Conservation (phyloP, 2,329 filamentous ascomycete species). For the Monascus ruber region DNA sequence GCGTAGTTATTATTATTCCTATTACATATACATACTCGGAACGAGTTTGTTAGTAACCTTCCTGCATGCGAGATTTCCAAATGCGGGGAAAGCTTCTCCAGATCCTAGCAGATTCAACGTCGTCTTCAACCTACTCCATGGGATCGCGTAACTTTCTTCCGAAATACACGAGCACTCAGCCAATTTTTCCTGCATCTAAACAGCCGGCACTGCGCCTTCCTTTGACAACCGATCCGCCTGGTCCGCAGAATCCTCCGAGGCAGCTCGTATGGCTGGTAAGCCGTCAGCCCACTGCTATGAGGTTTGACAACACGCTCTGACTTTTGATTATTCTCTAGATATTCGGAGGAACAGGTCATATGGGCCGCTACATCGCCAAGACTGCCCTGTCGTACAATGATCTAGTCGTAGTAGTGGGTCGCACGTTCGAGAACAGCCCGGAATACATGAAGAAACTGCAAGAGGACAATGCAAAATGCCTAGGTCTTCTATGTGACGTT, state of each 20-base stretch:
- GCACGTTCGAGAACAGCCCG: constrained; percentile 63
- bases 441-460: constrained; percentile 62
- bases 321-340: constrained; percentile 41
- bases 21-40: neutral
- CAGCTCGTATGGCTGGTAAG: constrained; percentile 81
- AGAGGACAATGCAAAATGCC: constrained; percentile 47
- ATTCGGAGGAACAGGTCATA: constrained; percentile 94
- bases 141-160: constrained; percentile 15
- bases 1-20: neutral
- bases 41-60: neutral
- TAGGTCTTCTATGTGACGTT: constrained; percentile 83
- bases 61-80: constrained; percentile 9
- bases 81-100: constrained; percentile 12
- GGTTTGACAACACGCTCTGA: too few relatives aligned
- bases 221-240: constrained; percentile 74
- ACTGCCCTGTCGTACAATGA: constrained; percentile 70
- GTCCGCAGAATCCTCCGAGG: constrained; percentile 55
- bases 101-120: too few relatives aligned
- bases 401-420: constrained; percentile 74
- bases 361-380: constrained; percentile 82
- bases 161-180: constrained; percentile 7
- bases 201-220: constrained; percentile 53
- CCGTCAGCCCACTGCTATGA: constrained; percentile 5
- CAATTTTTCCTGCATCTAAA: constrained; percentile 15
- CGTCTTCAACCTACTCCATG: constrained; percentile 6